A percentile compares a stretch with the other conserved stretches of the same genome.
phyloP scores from a whole-genome alignment of 1,284 basidiomycete species.

The Phellinidium pouzarii region DNA sequence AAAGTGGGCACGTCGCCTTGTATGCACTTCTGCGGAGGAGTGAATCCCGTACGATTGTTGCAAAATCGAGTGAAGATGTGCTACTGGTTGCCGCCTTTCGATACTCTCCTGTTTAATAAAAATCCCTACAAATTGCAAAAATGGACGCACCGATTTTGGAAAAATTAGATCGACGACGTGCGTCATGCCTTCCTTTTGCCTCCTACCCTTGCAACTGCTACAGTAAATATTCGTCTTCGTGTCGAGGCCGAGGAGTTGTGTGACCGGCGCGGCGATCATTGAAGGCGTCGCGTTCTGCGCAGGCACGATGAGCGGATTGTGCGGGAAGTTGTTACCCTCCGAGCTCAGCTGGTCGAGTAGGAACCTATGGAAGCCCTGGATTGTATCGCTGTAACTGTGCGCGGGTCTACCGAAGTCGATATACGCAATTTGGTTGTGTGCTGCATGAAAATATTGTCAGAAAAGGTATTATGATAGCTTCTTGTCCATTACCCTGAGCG shows the following conservation, averaged over 20 bases:
- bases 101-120: slow-evolving; percentile 15
- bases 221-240: slow-evolving; percentile 74
- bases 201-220: slow-evolving; percentile 61
- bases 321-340: slow-evolving; percentile 60
- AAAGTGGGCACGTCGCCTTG: slow-evolving; percentile 81
- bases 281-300: slow-evolving; percentile 27
- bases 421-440: slow-evolving; percentile 78
- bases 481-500: slow-evolving; percentile 54
- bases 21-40: slow-evolving; percentile 77
- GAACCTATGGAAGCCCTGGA: slow-evolving; percentile 94
- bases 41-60: slow-evolving; percentile 69
- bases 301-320: slow-evolving; percentile 50
- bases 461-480: not conserved
- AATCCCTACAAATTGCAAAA: slow-evolving; percentile 4
- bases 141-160: slow-evolving; percentile 61
- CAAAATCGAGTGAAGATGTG: slow-evolving; percentile 49
- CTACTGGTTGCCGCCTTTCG: slow-evolving; percentile 42
- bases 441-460: slow-evolving; percentile 26
- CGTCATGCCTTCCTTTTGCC: slow-evolving; percentile 68
- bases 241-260: slow-evolving; percentile 76
- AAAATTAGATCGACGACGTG: slow-evolving; percentile 88
- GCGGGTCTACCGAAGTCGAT: slow-evolving; percentile 80
- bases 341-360: slow-evolving; percentile 74
- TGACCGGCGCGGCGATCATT: slow-evolving; percentile 56
- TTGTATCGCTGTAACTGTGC: slow-evolving; percentile 80